A percentile compares a stretch with the other conserved stretches of the same genome.
Conservation (phyloP, 2,329 filamentous ascomycete genomes). For the Epichloe uncinata region DNA sequence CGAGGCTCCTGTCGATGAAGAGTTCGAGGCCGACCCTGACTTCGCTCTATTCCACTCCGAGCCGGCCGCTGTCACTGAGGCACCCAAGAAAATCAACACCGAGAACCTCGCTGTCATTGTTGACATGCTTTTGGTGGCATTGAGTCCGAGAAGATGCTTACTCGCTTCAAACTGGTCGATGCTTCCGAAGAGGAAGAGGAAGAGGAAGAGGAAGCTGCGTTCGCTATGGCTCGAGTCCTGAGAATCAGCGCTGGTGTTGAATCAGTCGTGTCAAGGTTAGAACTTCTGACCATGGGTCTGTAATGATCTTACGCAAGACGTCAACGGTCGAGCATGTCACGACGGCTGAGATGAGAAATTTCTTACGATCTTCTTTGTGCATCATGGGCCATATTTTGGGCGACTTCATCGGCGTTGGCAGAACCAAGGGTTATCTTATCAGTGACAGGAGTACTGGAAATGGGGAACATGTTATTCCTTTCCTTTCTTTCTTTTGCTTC, state of each 20-base stretch:
- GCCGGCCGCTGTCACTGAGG: conserved; percentile 11
- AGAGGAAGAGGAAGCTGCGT: conserved; percentile 30
- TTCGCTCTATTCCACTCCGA: conserved; percentile 47
- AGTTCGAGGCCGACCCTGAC: conserved; percentile 49
- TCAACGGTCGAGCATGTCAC: not conserved
- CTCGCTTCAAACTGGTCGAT: conserved; percentile 52
- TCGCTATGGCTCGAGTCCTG: conserved; percentile 37
- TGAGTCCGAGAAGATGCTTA: conserved; percentile 48
- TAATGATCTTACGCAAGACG: conserved; percentile 9
- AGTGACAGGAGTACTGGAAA: not conserved
- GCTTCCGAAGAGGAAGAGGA: conserved; percentile 32
- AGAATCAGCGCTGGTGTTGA: conserved; percentile 29
- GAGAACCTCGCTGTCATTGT: conserved; percentile 24
- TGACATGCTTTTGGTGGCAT: conserved; percentile 40
- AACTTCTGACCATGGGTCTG: conserved; percentile 23
- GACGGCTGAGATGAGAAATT: not conserved
- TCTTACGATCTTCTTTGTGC: conserved; percentile 4
- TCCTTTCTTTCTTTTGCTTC: not conserved
- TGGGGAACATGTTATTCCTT: not conserved
- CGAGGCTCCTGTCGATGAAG: conserved; percentile 29
- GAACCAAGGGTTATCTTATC: not conserved
- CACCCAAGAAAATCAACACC: conserved; percentile 27
- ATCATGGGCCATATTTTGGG: not conserved
- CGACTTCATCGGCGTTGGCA: conserved; percentile 4
- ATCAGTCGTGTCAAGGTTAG: conserved; percentile 23